Evolutionary conservation across 2,329 filamentous ascomycete species (phyloP).

Genomic region (Monilinia vaccinii-corymbosi): DNA sequence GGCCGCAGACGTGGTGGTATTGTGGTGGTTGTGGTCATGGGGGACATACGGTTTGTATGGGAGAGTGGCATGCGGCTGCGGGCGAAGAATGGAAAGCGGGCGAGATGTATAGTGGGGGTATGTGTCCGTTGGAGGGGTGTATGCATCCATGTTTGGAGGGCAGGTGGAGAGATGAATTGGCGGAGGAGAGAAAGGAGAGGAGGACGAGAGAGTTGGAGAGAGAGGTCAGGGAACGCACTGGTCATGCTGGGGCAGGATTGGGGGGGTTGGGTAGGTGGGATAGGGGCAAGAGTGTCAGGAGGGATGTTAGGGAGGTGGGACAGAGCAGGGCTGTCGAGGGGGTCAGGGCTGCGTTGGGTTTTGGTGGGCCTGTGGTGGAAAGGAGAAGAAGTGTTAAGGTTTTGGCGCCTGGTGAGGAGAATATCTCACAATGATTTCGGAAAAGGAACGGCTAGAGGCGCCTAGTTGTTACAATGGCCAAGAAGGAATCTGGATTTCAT

Average conservation of each 20-base stretch:
- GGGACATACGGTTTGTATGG: slow-evolving; percentile 51
- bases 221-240: slow-evolving; percentile 20
- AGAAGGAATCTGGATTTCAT: neutral
- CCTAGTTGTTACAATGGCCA: neutral
- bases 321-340: slow-evolving; percentile 53
- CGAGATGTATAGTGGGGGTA: slow-evolving; percentile 37
- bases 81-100: slow-evolving; percentile 28
- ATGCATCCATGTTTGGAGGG: slow-evolving; percentile 54
- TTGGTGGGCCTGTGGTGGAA: slow-evolving; percentile 37
- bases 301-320: slow-evolving; percentile 45
- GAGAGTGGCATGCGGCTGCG: slow-evolving; percentile 44
- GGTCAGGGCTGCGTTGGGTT: slow-evolving; percentile 43
- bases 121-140: slow-evolving; percentile 56
- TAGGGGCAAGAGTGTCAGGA: slow-evolving; percentile 30
- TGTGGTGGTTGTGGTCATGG: slow-evolving; percentile 55
- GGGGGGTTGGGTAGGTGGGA: slow-evolving; percentile 4
- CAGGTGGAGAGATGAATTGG: slow-evolving; percentile 39
- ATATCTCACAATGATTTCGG: neutral
- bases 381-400: slow-evolving; percentile 58
- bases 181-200: slow-evolving; percentile 28
- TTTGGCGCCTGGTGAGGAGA: slow-evolving; percentile 29
- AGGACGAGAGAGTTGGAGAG: slow-evolving; percentile 39
- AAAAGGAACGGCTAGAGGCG: neutral
- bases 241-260: neutral
- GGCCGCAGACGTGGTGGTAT: slow-evolving; percentile 44